Conservation (phyloP, 2,329 filamentous ascomycete species). For the Arthrobotrys conoides region DNA sequence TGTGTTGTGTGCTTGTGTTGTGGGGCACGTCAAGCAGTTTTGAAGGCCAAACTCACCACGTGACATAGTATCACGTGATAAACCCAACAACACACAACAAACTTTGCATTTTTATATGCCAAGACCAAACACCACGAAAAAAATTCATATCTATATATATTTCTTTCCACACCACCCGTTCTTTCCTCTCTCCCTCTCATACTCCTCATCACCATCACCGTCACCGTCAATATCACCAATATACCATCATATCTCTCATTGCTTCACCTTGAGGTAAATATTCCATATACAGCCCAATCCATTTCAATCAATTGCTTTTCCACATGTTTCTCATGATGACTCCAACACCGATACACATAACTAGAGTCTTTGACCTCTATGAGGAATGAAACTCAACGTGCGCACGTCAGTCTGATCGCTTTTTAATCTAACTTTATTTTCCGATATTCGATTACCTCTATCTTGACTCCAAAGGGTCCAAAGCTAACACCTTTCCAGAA, state of each 20-base stretch:
- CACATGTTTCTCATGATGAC: slow-evolving; percentile 76
- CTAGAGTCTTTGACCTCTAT: slow-evolving; percentile 94
- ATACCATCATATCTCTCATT: too few relatives aligned
- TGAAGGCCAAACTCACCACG: slow-evolving; percentile 1
- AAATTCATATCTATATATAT: neutral
- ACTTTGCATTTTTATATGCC: neutral
- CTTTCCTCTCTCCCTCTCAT: neutral
- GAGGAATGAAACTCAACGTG: slow-evolving; percentile 82
- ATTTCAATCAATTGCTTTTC: neutral
- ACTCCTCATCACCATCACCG: neutral
- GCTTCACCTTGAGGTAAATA: slow-evolving; percentile 18
- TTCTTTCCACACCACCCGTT: neutral
- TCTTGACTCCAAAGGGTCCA: neutral
- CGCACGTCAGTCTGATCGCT: slow-evolving; percentile 65
- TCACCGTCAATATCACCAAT: neutral
- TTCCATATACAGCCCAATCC: slow-evolving; percentile 4
- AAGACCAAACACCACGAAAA: neutral
- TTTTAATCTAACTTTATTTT: neutral
- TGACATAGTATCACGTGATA: too few relatives aligned
- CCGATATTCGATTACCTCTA: neutral
- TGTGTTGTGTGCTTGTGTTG: neutral
- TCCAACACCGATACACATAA: slow-evolving; percentile 81
- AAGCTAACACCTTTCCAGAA: slow-evolving; percentile 14
- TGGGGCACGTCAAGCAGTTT: too few relatives aligned
- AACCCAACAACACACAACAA: too few relatives aligned